Conservation (phyloP, 2,329 filamentous ascomycete species). For the Aspergillus clavatus region DNA sequence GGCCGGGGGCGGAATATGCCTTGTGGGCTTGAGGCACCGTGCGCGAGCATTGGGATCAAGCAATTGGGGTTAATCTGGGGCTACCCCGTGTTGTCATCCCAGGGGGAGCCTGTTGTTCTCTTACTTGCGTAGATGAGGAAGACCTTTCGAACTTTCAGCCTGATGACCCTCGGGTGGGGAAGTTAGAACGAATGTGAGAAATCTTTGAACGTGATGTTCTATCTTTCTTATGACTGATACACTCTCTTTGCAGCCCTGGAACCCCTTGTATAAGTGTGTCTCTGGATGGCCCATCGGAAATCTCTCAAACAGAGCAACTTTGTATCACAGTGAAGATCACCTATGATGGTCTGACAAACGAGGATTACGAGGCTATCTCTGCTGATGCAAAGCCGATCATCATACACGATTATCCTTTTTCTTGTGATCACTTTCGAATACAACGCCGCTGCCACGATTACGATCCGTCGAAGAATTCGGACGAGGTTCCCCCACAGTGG, state of each 20-base stretch:
- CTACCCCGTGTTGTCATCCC: constrained; percentile 3
- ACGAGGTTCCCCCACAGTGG: constrained; percentile 2
- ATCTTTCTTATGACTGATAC: constrained; percentile 1
- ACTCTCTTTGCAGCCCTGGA: not conserved
- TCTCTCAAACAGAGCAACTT: not conserved
- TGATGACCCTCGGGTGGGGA: no score
- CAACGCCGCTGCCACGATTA: constrained; percentile 3
- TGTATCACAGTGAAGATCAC: constrained; percentile 3
- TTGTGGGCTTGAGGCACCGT: constrained; percentile 10
- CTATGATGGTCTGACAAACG: constrained; percentile 2
- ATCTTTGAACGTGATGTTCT: not conserved
- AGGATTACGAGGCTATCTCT: constrained; percentile 1
- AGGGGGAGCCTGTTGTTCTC: constrained; percentile 1
- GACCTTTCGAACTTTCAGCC: not conserved
- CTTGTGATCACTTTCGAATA: not conserved
- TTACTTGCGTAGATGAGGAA: constrained; percentile 1
- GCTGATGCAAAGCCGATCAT: constrained; percentile 3
- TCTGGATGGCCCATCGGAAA: constrained; percentile 3
- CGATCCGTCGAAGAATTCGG: constrained; percentile 1
- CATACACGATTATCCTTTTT: constrained; percentile 5
- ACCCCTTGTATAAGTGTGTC: constrained; percentile 3
- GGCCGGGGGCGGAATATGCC: constrained; percentile 9
- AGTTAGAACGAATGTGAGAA: no score
- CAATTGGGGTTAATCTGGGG: constrained; percentile 5
- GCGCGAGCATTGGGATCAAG: constrained; percentile 6